Evolutionary conservation across 225 moss, liverwort and hornwort genomes (phyloP).

Genomic region (Sphagnum contortum): DNA sequence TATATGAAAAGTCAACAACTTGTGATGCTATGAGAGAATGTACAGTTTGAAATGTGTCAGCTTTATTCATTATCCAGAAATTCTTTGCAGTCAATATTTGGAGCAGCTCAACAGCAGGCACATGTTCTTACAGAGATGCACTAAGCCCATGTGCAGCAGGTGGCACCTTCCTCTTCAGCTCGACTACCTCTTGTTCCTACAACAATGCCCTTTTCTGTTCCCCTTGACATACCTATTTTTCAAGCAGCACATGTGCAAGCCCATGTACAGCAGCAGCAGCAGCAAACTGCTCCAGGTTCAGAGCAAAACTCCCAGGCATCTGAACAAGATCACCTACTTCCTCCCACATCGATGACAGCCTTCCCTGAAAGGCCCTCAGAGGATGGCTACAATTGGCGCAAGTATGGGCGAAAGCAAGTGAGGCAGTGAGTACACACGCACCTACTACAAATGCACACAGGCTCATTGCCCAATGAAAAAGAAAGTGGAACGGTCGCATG

Average conservation of each 20-base stretch:
- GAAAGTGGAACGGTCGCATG: constrained; percentile 96
- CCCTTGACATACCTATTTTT: constrained; percentile 21
- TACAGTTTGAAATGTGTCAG: no score
- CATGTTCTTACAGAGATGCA: constrained; percentile 36
- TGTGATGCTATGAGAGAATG: neutral
- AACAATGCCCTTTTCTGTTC: constrained; percentile 25
- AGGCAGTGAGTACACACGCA: constrained; percentile 92
- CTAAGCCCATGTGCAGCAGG: constrained; percentile 32
- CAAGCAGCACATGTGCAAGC: constrained; percentile 30
- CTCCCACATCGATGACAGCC: constrained; percentile 26
- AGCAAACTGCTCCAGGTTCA: constrained; percentile 22
- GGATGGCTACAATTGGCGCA: constrained; percentile 99
- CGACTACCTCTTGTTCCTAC: constrained; percentile 21
- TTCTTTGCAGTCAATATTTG: constrained; percentile 46
- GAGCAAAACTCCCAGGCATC: constrained; percentile 46
- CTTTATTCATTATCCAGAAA: no score
- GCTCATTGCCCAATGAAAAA: constrained; percentile 94
- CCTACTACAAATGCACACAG: constrained; percentile 96
- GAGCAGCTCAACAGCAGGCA: constrained; percentile 44
- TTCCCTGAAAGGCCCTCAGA: constrained; percentile 80
- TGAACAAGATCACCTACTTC: constrained; percentile 35
- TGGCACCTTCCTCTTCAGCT: constrained; percentile 17
- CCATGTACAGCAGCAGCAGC: constrained; percentile 16
- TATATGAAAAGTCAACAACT: no score
- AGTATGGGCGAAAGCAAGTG: constrained; percentile 99